A percentile compares a stretch with the other conserved stretches of the same genome.
Evolutionary conservation across 495 filamentous ascomycete species (phyloP).

Genomic region (Tuber umbilicatum): DNA sequence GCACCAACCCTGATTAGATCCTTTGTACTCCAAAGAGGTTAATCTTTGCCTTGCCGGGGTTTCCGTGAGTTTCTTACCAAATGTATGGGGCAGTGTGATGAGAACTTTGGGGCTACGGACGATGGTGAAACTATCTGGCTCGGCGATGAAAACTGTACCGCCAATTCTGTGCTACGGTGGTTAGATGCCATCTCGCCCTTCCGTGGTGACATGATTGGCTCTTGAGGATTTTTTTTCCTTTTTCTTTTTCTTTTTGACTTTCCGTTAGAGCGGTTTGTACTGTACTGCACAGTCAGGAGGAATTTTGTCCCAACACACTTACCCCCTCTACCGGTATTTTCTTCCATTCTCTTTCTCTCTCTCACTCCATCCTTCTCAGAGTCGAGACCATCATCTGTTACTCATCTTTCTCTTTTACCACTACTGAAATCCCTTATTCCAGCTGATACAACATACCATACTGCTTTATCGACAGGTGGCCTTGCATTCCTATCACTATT

Average conservation of each 20-base stretch:
- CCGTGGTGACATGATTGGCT: neutral
- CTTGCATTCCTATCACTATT: neutral
- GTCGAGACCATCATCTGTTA: neutral
- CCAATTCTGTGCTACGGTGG: neutral
- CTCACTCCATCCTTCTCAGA: neutral
- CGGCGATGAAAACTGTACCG: neutral
- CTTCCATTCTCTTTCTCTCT: neutral
- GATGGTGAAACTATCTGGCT: neutral
- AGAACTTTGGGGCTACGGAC: neutral
- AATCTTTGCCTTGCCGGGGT: neutral
- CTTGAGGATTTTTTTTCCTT: neutral
- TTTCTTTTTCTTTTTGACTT: neutral
- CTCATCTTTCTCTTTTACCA: neutral
- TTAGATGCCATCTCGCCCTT: neutral
- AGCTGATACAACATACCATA: neutral
- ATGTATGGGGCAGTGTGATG: neutral
- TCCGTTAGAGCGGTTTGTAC: neutral
- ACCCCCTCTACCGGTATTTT: neutral
- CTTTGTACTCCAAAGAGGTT: neutral
- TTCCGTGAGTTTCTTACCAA: neutral
- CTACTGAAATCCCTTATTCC: neutral
- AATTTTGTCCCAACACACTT: neutral
- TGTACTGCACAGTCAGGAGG: neutral
- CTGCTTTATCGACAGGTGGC: neutral
- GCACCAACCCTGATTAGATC: neutral